phyloP scores from a whole-genome alignment of 2,329 filamentous ascomycete genomes.

The Trichoderma guizhouense region DNA sequence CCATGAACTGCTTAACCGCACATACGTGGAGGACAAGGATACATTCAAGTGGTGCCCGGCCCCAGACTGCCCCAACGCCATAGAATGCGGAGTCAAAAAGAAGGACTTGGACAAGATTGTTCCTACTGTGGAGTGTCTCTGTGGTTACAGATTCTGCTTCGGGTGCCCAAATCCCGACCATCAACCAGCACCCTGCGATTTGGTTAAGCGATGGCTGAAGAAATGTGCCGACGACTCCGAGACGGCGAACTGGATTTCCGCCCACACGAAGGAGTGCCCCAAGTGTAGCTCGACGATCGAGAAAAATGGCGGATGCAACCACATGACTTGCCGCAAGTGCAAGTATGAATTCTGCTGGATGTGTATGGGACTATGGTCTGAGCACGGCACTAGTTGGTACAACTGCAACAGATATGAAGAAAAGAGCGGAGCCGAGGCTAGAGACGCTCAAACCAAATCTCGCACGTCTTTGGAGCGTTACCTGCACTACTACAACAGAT shows the following conservation, averaged over 20 bases:
- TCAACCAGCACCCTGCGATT: slow-evolving; percentile 83
- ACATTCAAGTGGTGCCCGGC: slow-evolving; percentile 96
- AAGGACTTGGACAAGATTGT: slow-evolving; percentile 82
- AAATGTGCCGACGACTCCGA: slow-evolving; percentile 98
- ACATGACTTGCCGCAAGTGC: slow-evolving; percentile 96
- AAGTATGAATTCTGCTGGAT: slow-evolving; percentile 99
- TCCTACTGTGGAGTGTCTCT: slow-evolving; percentile 82
- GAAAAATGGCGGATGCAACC: slow-evolving; percentile 97
- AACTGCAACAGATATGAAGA: slow-evolving; percentile 98
- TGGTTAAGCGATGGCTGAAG: slow-evolving; percentile 95
- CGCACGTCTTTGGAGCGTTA: slow-evolving; percentile 92
- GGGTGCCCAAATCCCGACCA: slow-evolving; percentile 88
- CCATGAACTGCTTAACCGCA: slow-evolving; percentile 80
- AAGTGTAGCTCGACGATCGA: slow-evolving; percentile 96
- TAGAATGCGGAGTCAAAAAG: slow-evolving; percentile 85
- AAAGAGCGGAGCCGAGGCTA: slow-evolving; percentile 85
- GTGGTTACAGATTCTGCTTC: slow-evolving; percentile 89
- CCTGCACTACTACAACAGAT: slow-evolving; percentile 97
- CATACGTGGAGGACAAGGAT: slow-evolving; percentile 96
- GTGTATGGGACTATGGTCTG: slow-evolving; percentile 98
- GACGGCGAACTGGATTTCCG: slow-evolving; percentile 98
- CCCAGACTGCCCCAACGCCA: slow-evolving; percentile 91
- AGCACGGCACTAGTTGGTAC: slow-evolving; percentile 99
- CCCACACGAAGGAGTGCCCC: slow-evolving; percentile 97
- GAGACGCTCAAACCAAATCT: slow-evolving; percentile 88